Conservation (phyloP, 1,284 basidiomycete genomes). For the Fomitopsis pinicola region DNA sequence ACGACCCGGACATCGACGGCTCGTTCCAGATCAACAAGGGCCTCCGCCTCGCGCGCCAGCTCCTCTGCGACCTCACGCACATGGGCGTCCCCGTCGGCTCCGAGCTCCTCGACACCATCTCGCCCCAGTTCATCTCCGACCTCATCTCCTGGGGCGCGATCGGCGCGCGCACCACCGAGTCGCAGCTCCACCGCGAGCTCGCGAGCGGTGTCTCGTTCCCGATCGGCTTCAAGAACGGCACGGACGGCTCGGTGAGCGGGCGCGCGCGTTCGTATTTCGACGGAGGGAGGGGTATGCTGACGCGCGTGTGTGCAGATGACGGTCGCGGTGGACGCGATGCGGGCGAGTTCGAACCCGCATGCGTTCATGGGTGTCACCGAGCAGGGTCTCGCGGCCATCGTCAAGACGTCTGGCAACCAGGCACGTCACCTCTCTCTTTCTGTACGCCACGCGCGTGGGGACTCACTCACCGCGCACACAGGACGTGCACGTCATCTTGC, state of each 20-base stretch:
- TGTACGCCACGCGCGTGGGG: not conserved
- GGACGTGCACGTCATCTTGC: slow-evolving; percentile 91
- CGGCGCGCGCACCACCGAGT: slow-evolving; percentile 94
- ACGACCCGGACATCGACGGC: slow-evolving; percentile 91
- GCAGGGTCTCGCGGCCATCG: slow-evolving; percentile 92
- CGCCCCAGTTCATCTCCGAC: slow-evolving; percentile 79
- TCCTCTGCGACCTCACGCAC: slow-evolving; percentile 87
- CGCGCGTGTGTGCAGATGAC: slow-evolving; percentile 32
- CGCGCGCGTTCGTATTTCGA: slow-evolving; percentile 10
- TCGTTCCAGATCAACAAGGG: slow-evolving; percentile 98
- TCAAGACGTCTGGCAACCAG: slow-evolving; percentile 88
- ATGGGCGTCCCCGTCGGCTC: slow-evolving; percentile 91
- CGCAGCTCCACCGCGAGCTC: slow-evolving; percentile 90
- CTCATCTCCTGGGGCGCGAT: slow-evolving; percentile 97
- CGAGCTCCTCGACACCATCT: slow-evolving; percentile 94
- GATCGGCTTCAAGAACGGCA: slow-evolving; percentile 99
- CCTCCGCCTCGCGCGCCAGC: slow-evolving; percentile 79
- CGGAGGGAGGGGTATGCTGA: not conserved
- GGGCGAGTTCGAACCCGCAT: slow-evolving; percentile 87
- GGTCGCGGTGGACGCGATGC: slow-evolving; percentile 95
- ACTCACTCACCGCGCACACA: slow-evolving; percentile 17
- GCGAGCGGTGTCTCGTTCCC: slow-evolving; percentile 89
- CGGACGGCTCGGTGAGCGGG: slow-evolving; percentile 78
- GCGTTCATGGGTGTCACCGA: slow-evolving; percentile 98
- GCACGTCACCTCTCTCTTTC: slow-evolving; percentile 5